Evolutionary conservation across 2,329 filamentous ascomycete genomes (phyloP).

Genomic region (Huntiella moniliformis): DNA sequence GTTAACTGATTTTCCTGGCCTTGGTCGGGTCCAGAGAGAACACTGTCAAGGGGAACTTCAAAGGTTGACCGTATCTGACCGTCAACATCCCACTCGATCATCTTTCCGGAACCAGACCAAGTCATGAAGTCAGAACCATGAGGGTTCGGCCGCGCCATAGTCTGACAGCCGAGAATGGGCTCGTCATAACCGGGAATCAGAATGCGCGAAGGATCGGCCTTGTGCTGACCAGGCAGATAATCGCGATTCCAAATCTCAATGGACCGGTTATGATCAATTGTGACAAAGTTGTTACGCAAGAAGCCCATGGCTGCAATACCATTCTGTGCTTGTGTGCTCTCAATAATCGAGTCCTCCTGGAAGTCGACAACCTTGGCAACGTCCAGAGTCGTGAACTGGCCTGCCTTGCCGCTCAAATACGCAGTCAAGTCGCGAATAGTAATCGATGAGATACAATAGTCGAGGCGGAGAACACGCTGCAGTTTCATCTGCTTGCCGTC

Average conservation of each 20-base stretch:
- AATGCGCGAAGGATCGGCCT: slow-evolving; percentile 25
- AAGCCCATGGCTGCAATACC: slow-evolving; percentile 51
- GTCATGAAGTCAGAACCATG: slow-evolving; percentile 59
- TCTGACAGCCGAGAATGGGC: slow-evolving; percentile 52
- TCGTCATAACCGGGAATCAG: slow-evolving; percentile 45
- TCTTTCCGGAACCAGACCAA: slow-evolving; percentile 64
- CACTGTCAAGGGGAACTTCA: slow-evolving; percentile 50
- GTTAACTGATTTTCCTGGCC: slow-evolving; percentile 40
- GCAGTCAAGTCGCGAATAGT: slow-evolving; percentile 38
- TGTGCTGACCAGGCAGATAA: slow-evolving; percentile 23
- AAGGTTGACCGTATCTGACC: slow-evolving; percentile 49
- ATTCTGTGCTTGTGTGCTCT: slow-evolving; percentile 20
- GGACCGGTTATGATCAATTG: slow-evolving; percentile 55
- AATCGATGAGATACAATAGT: slow-evolving; percentile 50
- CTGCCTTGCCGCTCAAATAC: slow-evolving; percentile 51
- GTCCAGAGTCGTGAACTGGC: slow-evolving; percentile 35
- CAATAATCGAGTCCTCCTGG: slow-evolving; percentile 22
- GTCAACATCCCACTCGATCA: slow-evolving; percentile 66
- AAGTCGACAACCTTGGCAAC: slow-evolving; percentile 30
- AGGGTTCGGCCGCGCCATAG: slow-evolving; percentile 40
- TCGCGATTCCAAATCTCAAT: slow-evolving; percentile 47
- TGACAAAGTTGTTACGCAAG: slow-evolving; percentile 46
- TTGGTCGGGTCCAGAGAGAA: slow-evolving; percentile 28
- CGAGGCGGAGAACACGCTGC: slow-evolving; percentile 43
- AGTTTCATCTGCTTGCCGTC: slow-evolving; percentile 53